Percentiles rank a stretch among this genome's conserved stretches.
phyloP scores from a whole-genome alignment of 2,329 filamentous ascomycete genomes.

The Cordyceps cateniannulata region DNA sequence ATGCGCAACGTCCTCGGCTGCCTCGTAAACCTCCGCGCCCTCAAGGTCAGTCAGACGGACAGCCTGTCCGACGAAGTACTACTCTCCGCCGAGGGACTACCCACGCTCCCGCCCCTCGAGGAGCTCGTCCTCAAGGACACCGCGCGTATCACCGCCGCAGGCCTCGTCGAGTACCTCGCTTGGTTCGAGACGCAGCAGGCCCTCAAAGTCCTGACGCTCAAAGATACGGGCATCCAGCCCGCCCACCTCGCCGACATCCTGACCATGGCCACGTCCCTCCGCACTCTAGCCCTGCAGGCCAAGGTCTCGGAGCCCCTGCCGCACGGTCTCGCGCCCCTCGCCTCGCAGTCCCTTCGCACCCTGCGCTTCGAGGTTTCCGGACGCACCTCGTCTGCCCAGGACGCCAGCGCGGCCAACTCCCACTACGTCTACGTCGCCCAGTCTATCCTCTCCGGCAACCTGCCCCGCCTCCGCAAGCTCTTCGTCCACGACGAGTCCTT shows the following conservation, averaged over 20 bases:
- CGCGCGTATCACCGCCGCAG: slow-evolving; percentile 64
- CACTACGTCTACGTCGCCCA: slow-evolving; percentile 83
- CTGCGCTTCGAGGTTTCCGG: slow-evolving; percentile 80
- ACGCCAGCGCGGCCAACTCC: slow-evolving; percentile 45
- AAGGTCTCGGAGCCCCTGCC: slow-evolving; percentile 46
- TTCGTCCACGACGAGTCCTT: slow-evolving; percentile 85
- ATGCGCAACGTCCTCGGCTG: slow-evolving; percentile 65
- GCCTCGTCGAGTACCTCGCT: slow-evolving; percentile 63
- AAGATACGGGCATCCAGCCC: slow-evolving; percentile 63
- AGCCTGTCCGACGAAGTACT: slow-evolving; percentile 76
- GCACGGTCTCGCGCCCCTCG: slow-evolving; percentile 50
- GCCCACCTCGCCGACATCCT: slow-evolving; percentile 56
- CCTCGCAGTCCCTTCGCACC: slow-evolving; percentile 61
- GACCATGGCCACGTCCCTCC: slow-evolving; percentile 48
- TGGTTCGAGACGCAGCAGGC: slow-evolving; percentile 50
- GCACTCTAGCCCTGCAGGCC: slow-evolving; percentile 48
- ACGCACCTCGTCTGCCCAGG: slow-evolving; percentile 49
- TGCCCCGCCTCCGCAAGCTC: slow-evolving; percentile 68
- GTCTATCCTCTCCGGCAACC: slow-evolving; percentile 69
- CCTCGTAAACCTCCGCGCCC: slow-evolving; percentile 61
- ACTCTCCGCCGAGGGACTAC: slow-evolving; percentile 54
- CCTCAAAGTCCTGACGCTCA: slow-evolving; percentile 63
- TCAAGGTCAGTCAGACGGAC: slow-evolving; percentile 65
- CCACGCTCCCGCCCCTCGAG: slow-evolving; percentile 67
- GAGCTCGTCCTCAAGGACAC: slow-evolving; percentile 67